Evolutionary conservation across 2,329 filamentous ascomycete genomes (phyloP), one percentile per base, ranked within the genome.

Genomic region (Thelonectria discophora): DNA sequence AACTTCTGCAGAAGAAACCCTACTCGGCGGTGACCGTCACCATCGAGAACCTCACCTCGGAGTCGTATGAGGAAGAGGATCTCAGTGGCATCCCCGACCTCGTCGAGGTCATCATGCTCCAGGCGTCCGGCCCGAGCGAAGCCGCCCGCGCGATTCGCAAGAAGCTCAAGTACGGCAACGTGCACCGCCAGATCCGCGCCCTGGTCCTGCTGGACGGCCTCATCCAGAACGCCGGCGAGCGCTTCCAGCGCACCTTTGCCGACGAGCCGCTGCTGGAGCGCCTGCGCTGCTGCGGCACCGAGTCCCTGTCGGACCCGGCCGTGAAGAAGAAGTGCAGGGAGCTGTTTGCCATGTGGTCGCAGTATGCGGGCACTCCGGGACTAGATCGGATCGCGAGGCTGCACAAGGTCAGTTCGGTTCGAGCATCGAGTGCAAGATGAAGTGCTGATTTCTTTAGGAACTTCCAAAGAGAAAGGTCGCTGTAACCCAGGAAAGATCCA

Each of bases 101-200:
- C 21, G 92, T 98, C 65, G 95, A 99, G 77, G 93, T 95, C 58
- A 92, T 99, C 75, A 90, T 91, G 67, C 88, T 99, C 61, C 95
- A 99, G 78, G 84, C 86, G 24, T 91, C 91, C 7, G 95, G 95
- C 0, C 93, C 95, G 2, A 86, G 88, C 12, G 95, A 99, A 81
- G 94, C 94, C 61, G 93, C 94, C 55, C 88, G 95, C 73, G 94
- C 95, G 49, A 86, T 99, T 70, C 88, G 95, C 63, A 99, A 99
- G 86, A 98, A 98, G 82, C 87, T 99, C 84, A 99, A 99, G 81
- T 98, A 99, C 78, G 95, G 95, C 70, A 97, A 88, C 72, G 84
- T 92, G n/a, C 94, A 98, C 77, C 90, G 93, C 51, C 95, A 99
- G 77, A 84, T 98, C 34, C 88, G 95, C 62, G 91, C 95, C 37